Percentiles rank a stretch among this genome's conserved stretches.
Evolutionary conservation across 208 protist genomes (phyloP).

Genomic region (Kentomonas sorsogonicus): DNA sequence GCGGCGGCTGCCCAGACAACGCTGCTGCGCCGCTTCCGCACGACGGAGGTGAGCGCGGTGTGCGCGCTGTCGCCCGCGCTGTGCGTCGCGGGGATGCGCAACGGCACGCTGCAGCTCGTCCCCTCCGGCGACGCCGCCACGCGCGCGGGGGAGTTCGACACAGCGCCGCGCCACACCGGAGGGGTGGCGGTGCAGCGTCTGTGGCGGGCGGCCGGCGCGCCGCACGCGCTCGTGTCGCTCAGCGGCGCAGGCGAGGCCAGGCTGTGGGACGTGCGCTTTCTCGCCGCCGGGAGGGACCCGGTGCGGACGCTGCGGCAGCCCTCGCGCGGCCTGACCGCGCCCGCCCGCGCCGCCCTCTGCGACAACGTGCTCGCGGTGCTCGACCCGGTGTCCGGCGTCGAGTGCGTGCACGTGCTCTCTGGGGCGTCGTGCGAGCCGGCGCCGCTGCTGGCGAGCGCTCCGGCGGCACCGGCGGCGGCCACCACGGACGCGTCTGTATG

Average conservation of each 20-base stretch:
- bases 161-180: slow-evolving; percentile 19
- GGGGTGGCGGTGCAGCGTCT: slow-evolving; percentile 29
- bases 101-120: slow-evolving; percentile 44
- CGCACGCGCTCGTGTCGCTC: slow-evolving; percentile 54
- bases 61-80: slow-evolving; percentile 2
- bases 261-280: slow-evolving; percentile 61
- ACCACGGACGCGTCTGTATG: background rate
- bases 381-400: background rate
- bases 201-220: slow-evolving; percentile 16
- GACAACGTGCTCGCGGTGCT: slow-evolving; percentile 8
- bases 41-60: slow-evolving; percentile 20
- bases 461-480: background rate
- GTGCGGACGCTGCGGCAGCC: slow-evolving; percentile 21
- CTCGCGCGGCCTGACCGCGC: slow-evolving; percentile 12
- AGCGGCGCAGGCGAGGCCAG: slow-evolving; percentile 39
- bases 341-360: slow-evolving; percentile 10
- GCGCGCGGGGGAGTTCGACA: slow-evolving; percentile 18
- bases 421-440: background rate
- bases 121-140: slow-evolving; percentile 3
- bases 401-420: background rate
- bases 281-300: slow-evolving; percentile 22
- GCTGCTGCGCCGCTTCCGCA: slow-evolving; percentile 11
- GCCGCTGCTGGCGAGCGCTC: background rate
- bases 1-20: background rate
- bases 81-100: slow-evolving; percentile 37